A percentile compares a stretch with the other conserved stretches of the same genome.
phyloP scores from a whole-genome alignment of 352 stramenopile species.

The Phytophthora colocasiae region DNA sequence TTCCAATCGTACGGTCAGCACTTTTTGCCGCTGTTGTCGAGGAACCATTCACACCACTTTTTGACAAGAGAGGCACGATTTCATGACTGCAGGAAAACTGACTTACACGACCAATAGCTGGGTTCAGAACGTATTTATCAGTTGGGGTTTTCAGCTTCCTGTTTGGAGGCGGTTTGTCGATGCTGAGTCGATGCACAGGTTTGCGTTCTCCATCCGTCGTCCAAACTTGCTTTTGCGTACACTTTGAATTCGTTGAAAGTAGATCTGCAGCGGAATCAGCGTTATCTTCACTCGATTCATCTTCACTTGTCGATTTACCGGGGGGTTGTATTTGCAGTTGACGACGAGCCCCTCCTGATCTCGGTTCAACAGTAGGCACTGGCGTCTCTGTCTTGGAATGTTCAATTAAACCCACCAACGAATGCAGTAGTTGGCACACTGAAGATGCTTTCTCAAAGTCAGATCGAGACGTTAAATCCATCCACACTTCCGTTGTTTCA shows the following conservation, averaged over 20 bases:
- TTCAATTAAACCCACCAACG: constrained; percentile 49
- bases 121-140: constrained; percentile 44
- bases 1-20: constrained; percentile 29
- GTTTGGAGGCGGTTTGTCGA: constrained; percentile 61
- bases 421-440: constrained; percentile 55
- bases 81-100: constrained; percentile 55
- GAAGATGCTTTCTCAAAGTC: constrained; percentile 70
- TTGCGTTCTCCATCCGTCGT: constrained; percentile 7
- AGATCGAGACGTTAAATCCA: constrained; percentile 78
- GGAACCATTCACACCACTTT: constrained; percentile 2
- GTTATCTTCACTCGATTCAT: constrained; percentile 21
- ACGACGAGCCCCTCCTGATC: constrained; percentile 4
- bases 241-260: constrained; percentile 36
- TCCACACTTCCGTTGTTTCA: constrained; percentile 84
- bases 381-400: constrained; percentile 9
- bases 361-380: neutral
- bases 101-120: constrained; percentile 55
- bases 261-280: constrained; percentile 27
- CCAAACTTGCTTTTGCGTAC: constrained; percentile 23
- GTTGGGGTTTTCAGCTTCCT: constrained; percentile 46
- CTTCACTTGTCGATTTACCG: constrained; percentile 14
- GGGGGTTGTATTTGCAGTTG: constrained; percentile 22
- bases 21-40: constrained; percentile 2
- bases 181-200: constrained; percentile 22
- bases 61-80: constrained; percentile 21